Conservation (phyloP, 1,284 basidiomycete species). For the Apiotrichum porosum region DNA sequence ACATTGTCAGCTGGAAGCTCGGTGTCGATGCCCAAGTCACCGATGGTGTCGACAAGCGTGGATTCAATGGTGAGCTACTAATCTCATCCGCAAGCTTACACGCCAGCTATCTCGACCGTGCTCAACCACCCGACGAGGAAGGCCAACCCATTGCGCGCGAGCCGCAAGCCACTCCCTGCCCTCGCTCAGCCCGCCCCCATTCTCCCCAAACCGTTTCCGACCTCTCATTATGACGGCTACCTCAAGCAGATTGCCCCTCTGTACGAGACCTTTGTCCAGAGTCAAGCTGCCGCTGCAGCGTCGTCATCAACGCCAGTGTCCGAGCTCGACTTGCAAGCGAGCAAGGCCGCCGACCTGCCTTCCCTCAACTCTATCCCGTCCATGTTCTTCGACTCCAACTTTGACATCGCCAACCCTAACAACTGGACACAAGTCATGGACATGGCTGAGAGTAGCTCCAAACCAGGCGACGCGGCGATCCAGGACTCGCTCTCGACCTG, state of each 20-base stretch:
- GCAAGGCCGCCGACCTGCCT: slow-evolving; percentile 44
- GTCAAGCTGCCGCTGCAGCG: slow-evolving; percentile 25
- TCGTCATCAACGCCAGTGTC: slow-evolving; percentile 4
- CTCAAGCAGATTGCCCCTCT: slow-evolving; percentile 66
- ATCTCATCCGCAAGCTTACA: neutral
- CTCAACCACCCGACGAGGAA: slow-evolving; percentile 79
- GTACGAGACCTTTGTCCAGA: slow-evolving; percentile 57
- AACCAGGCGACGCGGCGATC: slow-evolving; percentile 58
- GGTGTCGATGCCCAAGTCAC: slow-evolving; percentile 21
- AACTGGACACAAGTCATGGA: slow-evolving; percentile 71
- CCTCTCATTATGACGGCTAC: slow-evolving; percentile 71
- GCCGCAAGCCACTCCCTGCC: slow-evolving; percentile 66
- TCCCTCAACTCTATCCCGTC: slow-evolving; percentile 71
- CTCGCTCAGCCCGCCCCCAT: slow-evolving; percentile 59
- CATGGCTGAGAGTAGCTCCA: slow-evolving; percentile 15
- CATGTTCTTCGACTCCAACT: slow-evolving; percentile 71
- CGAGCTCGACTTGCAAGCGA: slow-evolving; percentile 10
- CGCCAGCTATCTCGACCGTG: slow-evolving; percentile 65
- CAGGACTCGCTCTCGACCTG: slow-evolving; percentile 91
- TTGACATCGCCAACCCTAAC: slow-evolving; percentile 78
- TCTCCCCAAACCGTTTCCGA: slow-evolving; percentile 57
- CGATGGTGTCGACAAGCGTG: slow-evolving; percentile 41
- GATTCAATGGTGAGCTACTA: slow-evolving; percentile 39
- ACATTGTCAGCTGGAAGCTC: slow-evolving; percentile 43
- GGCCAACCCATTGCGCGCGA: slow-evolving; percentile 77